Evolutionary conservation across 768 basidiomycete genomes (phyloP), one percentile per base, ranked within the genome.

Genomic region (Tulasnella calospora): DNA sequence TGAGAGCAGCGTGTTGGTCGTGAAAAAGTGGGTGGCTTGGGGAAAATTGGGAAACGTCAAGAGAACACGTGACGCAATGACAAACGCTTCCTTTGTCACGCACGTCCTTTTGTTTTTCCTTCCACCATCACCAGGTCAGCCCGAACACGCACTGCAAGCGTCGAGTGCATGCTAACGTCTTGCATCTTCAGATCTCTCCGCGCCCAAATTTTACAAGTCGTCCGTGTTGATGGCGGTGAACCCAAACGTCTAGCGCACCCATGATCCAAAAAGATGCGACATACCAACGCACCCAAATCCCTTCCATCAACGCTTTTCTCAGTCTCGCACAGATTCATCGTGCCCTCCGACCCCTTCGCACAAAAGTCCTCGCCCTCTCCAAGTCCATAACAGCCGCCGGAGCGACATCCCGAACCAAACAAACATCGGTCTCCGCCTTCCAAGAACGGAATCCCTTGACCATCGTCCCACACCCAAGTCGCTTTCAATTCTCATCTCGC

Each of bases 321-420:
- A 6, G 57, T 51, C 55, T 76, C 17, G 75, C 75, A 13, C 75
- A 76, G 23, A 79, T 79, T 12, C 78, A 79, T 38, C 72, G 78
- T 7, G 35, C 61, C 21, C 73, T 74, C 9, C 78, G 78, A 9
- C 78, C 71, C 30, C 78, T 79, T 15, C 71, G 73, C 8, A 74
- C 44, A 7, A 79, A 79, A 44, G 55, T 74, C 40, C 38, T 33
- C 17, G 61, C 78, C 46, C 47, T 79, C n/a, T 46, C 40, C 7
- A 55, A 76, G 35, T 44, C 73, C 73, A 44, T 74, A 21, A 74
- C 44, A 19, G 61, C 61, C n/a, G 23, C 55, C 21, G 4, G 10
- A 13, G 19, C 51, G 21, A 55, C 40, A 38, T 61, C 71, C 76
- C 67, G 72, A 46, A 73, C 40, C 30, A 36, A 33, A 51, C 73